Evolutionary conservation across 352 stramenopile genomes (phyloP).

Genomic region (Phytophthora palmivora): DNA sequence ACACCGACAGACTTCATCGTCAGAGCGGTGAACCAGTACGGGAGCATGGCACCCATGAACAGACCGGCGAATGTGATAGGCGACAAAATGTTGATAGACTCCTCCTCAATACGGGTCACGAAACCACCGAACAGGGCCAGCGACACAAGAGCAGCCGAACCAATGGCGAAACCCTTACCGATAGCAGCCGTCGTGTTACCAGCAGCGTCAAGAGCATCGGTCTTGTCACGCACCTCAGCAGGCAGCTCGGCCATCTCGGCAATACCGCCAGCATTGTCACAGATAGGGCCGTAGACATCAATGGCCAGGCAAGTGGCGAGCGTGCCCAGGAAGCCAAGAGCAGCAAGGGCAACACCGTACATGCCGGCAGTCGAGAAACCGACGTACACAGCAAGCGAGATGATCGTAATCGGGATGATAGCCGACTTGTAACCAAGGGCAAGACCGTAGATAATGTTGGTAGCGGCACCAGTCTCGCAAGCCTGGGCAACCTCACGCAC

Average conservation of each 20-base stretch:
- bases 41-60: slow-evolving; percentile 99
- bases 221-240: slow-evolving; percentile 98
- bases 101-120: slow-evolving; percentile 96
- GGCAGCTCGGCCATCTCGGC: slow-evolving; percentile 99
- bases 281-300: slow-evolving; percentile 99
- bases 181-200: slow-evolving; percentile 99
- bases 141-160: slow-evolving; percentile 98
- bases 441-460: slow-evolving; percentile 99
- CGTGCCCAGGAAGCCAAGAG: slow-evolving; percentile 99
- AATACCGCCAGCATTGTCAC: slow-evolving; percentile 99
- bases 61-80: slow-evolving; percentile 98
- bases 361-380: slow-evolving; percentile 97
- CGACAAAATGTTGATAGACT: slow-evolving; percentile 96
- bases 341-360: slow-evolving; percentile 97
- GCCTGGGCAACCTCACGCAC: slow-evolving; percentile 96
- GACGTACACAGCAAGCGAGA: slow-evolving; percentile 98
- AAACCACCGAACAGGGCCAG: slow-evolving; percentile 99
- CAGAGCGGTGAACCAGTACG: slow-evolving; percentile 99
- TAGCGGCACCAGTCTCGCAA: slow-evolving; percentile 98
- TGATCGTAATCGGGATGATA: slow-evolving; percentile 98
- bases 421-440: slow-evolving; percentile 99
- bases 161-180: slow-evolving; percentile 99
- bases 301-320: slow-evolving; percentile 98
- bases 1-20: slow-evolving; percentile 99
- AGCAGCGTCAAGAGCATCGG: slow-evolving; percentile 98